Evolutionary conservation across 768 basidiomycete species (phyloP), one percentile per base, ranked within the genome.

Genomic region (Mycena crocata): DNA sequence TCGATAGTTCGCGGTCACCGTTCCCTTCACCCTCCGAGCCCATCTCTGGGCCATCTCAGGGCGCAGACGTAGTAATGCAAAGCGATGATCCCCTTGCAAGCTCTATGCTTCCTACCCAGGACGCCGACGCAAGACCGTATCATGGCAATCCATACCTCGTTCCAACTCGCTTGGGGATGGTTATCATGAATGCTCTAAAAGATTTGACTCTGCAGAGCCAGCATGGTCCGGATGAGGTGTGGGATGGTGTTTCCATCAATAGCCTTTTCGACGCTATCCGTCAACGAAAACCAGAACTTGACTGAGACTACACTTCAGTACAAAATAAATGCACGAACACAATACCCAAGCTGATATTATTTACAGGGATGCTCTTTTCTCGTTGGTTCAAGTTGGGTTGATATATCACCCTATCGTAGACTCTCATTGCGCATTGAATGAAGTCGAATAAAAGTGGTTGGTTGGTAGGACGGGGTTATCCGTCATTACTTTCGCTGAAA

Each of bases 361-460:
- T n/a, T n/a, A n/a, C 32, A 51, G 59, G 5, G 34, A 39, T 7
- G 3, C 35, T 15, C 37, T 61, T 31, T 1, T 7, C 4, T 31
- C 14, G 26, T 30, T 61, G 28, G 31, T 50, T 30, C 14, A 51
- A 4, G 26, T 3, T 10, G 59, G 59, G 4, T 51, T 40, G 19
- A 42, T 61, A 42, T 61, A 61, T 37, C 34, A 39, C 30, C 59
- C 59, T 5, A 21, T 61, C 23, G 7, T 39, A 19, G 32, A 61
- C 17, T 61, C 59, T 12, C 59, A 61, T 28, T 61, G 46, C 23
- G 5, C 31, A 13, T 51, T 61, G 28, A 61, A 46, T 30, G 57
- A 56, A 8, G 9, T 37, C 9, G 9, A 46, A 46, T 46, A 46
- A 50, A 23, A 49, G 6, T 45, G n/a, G n/a, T n/a, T n/a, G n/a